Percentiles rank a stretch among this genome's conserved stretches.
Evolutionary conservation across 108 stramenopile species (phyloP).

Genomic region (Cyclotella atomus): DNA sequence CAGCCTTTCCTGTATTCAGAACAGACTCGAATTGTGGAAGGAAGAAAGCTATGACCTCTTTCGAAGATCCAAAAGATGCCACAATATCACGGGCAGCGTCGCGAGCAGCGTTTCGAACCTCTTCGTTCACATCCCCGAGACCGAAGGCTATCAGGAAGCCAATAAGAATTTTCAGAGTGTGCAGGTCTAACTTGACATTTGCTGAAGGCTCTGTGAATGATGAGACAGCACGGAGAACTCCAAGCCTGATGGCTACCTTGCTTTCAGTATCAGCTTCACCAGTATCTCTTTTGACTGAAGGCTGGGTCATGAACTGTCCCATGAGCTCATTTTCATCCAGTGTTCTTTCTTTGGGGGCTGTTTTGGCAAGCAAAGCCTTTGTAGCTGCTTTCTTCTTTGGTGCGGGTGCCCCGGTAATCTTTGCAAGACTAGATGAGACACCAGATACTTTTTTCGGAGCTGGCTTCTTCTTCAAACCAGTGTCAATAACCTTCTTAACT

Average conservation of each 20-base stretch:
- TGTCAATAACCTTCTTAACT: slow-evolving; percentile 66
- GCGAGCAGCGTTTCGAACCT: slow-evolving; percentile 65
- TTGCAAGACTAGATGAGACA: slow-evolving; percentile 60
- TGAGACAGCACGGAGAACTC: slow-evolving; percentile 71
- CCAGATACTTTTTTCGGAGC: slow-evolving; percentile 60
- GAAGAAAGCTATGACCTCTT: slow-evolving; percentile 80
- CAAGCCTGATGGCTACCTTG: slow-evolving; percentile 68
- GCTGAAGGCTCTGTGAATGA: slow-evolving; percentile 63
- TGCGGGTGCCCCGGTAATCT: slow-evolving; percentile 48
- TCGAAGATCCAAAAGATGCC: slow-evolving; percentile 67
- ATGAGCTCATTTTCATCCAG: slow-evolving; percentile 68
- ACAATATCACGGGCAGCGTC: slow-evolving; percentile 80
- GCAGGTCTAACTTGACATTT: slow-evolving; percentile 60
- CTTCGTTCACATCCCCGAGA: slow-evolving; percentile 79
- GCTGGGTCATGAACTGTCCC: slow-evolving; percentile 65
- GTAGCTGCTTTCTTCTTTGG: slow-evolving; percentile 50
- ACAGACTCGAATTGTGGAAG: slow-evolving; percentile 82
- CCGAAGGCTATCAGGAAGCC: slow-evolving; percentile 85
- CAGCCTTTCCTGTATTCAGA: slow-evolving; percentile 70
- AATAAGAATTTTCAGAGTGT: slow-evolving; percentile 67
- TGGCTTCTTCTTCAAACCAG: slow-evolving; percentile 67
- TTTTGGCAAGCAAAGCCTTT: slow-evolving; percentile 41
- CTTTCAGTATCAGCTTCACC: slow-evolving; percentile 76
- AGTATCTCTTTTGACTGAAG: slow-evolving; percentile 26
- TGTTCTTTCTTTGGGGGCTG: slow-evolving; percentile 73